phyloP scores from a whole-genome alignment of 352 stramenopile species.

The Albugo candida region DNA sequence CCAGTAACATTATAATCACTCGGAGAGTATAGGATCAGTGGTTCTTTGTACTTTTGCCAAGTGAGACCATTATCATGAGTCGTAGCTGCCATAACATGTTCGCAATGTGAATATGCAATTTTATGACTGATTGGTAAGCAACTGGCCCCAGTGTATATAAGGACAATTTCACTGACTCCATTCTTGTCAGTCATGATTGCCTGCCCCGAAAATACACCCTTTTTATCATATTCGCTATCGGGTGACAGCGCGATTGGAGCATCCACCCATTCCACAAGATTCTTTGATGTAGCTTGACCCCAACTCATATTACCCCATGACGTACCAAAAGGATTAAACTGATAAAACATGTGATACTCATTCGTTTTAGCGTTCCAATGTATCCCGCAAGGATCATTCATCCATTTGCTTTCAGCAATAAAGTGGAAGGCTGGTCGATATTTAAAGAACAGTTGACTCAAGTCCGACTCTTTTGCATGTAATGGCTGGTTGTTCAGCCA shows the following conservation, averaged over 20 bases:
- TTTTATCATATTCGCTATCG: slow-evolving; percentile 39
- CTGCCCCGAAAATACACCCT: slow-evolving; percentile 61
- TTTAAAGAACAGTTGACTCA: slow-evolving; percentile 18
- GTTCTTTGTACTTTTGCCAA: slow-evolving; percentile 34
- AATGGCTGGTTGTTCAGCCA: no score
- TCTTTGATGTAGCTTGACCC: slow-evolving; percentile 46
- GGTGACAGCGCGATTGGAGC: slow-evolving; percentile 34
- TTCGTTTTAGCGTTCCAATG: slow-evolving; percentile 39
- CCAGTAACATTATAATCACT: slow-evolving; percentile 35
- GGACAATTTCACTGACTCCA: slow-evolving; percentile 37
- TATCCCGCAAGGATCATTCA: slow-evolving; percentile 64
- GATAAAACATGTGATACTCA: slow-evolving; percentile 69
- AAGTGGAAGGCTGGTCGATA: slow-evolving; percentile 46
- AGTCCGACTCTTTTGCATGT: no score
- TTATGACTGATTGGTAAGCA: slow-evolving; percentile 27
- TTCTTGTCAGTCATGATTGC: slow-evolving; percentile 19
- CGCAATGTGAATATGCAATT: slow-evolving; percentile 34
- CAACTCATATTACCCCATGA: slow-evolving; percentile 58
- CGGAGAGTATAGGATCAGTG: slow-evolving; percentile 24
- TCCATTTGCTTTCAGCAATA: slow-evolving; percentile 43
- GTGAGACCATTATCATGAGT: slow-evolving; percentile 30
- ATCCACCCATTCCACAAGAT: slow-evolving; percentile 53
- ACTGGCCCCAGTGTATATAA: slow-evolving; percentile 44
- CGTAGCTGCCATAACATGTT: slow-evolving; percentile 46
- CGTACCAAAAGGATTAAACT: slow-evolving; percentile 37